Evolutionary conservation across 2,329 filamentous ascomycete species (phyloP).

Genomic region (Xylaria sp.): DNA sequence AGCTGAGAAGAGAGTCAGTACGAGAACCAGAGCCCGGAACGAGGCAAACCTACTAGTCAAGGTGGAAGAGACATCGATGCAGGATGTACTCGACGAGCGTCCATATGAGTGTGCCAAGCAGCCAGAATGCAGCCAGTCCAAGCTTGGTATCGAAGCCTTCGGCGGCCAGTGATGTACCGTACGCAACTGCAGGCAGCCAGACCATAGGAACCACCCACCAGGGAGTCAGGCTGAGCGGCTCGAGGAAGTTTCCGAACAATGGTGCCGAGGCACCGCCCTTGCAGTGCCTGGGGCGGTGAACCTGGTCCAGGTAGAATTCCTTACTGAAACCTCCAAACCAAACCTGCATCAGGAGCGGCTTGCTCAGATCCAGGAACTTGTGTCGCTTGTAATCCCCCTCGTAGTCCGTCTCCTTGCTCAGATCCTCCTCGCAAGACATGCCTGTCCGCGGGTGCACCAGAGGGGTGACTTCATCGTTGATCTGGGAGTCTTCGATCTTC

Average conservation of each 20-base stretch:
- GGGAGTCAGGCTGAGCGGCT: conserved; percentile 91
- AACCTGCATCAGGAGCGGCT: conserved; percentile 83
- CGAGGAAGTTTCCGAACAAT: conserved; percentile 96
- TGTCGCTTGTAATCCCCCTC: conserved; percentile 79
- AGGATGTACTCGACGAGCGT: conserved; percentile 86
- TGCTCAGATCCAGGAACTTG: conserved; percentile 90
- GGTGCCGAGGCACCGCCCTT: conserved; percentile 90
- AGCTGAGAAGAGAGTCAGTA: conserved; percentile 54
- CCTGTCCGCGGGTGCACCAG: conserved; percentile 69
- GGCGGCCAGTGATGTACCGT: conserved; percentile 69
- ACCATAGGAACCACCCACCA: conserved; percentile 88
- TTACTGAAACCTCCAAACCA: conserved; percentile 88
- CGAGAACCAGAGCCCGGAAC: background rate
- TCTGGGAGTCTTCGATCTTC: conserved; percentile 39
- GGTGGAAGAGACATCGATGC: conserved; percentile 90
- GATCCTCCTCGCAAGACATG: conserved; percentile 85
- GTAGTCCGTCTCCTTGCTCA: conserved; percentile 82
- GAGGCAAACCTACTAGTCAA: conserved; percentile 73
- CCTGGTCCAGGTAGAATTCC: conserved; percentile 95
- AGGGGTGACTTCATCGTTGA: conserved; percentile 36
- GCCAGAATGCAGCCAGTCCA: conserved; percentile 63
- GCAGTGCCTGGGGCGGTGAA: conserved; percentile 95
- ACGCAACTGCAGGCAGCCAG: conserved; percentile 81
- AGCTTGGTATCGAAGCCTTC: conserved; percentile 58
- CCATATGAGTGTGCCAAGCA: conserved; percentile 77